Base-by-base conservation (phyloP, 2,329 filamentous ascomycete genomes). In the Aureobasidium pullulans region DNA sequence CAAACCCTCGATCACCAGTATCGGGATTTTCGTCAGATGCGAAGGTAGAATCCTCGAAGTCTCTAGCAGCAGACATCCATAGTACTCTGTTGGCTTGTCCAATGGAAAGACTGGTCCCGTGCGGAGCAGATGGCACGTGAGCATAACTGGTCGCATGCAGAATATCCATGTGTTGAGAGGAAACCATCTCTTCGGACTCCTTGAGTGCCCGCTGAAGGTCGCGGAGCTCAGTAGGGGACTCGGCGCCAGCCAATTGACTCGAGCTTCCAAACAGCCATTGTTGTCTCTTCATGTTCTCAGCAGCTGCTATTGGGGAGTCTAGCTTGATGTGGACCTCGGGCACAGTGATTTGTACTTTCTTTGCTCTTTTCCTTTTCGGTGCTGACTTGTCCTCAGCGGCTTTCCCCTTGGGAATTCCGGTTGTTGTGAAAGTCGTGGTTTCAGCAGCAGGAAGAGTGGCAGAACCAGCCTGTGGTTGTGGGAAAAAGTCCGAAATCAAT, bases 251-350 rank as follows among this genome's bases (percentile, higher is more conserved):
- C 28, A 96, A 75, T 70, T 96, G 90, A 70, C 90, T 95, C 1
- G 88, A 92, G 0, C 90, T 94, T 1, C 90, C 90, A 72, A 96
- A 96, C 0, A 95, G 74, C 67, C 92, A 89, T 61, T 91, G 84
- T 69, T 94, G 90, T 1, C 81, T 77, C 3, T 82, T 78, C 13
- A 88, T 81, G 64, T 87, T 81, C 56, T 81, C 81, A 44, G 86
- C 72, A 1, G 89, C 90, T 23, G 57, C 57, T 46, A 59, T 47
- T 31, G 62, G 62, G 32, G 59, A 54, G 19, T 61, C 53, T 13
- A 63, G 37, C 37, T 62, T 60, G 56, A 61, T 53, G 16, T 62
- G 60, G 6, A 62, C 37, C 40, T 49, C 57, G 13, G 62, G 47
- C 34, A 46, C 47, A 39, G 39, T 60, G 10, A 58, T 72, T 62